Evolutionary conservation across 495 filamentous ascomycete genomes (phyloP), one percentile per base, ranked within the genome.

Genomic region (Hyaloscypha hepaticicola): DNA sequence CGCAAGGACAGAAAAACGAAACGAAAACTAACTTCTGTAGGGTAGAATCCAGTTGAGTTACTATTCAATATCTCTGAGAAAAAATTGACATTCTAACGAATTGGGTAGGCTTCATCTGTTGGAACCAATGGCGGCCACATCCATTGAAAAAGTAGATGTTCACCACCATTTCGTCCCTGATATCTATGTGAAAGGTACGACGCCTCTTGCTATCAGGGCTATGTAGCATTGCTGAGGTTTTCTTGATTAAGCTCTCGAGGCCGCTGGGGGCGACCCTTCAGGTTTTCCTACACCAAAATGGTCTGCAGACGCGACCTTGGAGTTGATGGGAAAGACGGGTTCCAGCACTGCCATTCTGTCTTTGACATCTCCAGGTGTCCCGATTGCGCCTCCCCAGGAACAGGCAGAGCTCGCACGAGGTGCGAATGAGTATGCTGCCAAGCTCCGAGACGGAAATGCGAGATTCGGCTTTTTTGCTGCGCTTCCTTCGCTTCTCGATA

Each of bases 391-490:
- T 8, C 41, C 41, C 25, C 28, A 62, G 22, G 69, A 52, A 2
- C 62, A 70, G 22, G 63, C 70, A 29, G 49, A 61, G 0, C 75
- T 85, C 11, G 77, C 77, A 11, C 70, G 77, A 5, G 56, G 63
- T 21, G 63, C 66, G 28, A 80, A 85, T 67, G 65, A 76, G 5
- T 81, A 75, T 66, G 77, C 77, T 55, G 74, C 80, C 0, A 70
- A 73, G n/a, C 63, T 83, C 19, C 79, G 77, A 33, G 31, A 63
- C 1, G 53, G 69, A 9, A 58, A 78, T 60, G 57, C 70, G 9
- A 71, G 72, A 3, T 80, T 84, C 59, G 75, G 77, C 0, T 83
- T 78, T 72, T 85, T 78, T 48, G 83, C 82, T 0, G 79, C 76
- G 3, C 70, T 85, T 4, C 82, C 82, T 3, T 69, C 73, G 34